phyloP scores from a whole-genome alignment of 345 rosid species.

The Viola odorata region DNA sequence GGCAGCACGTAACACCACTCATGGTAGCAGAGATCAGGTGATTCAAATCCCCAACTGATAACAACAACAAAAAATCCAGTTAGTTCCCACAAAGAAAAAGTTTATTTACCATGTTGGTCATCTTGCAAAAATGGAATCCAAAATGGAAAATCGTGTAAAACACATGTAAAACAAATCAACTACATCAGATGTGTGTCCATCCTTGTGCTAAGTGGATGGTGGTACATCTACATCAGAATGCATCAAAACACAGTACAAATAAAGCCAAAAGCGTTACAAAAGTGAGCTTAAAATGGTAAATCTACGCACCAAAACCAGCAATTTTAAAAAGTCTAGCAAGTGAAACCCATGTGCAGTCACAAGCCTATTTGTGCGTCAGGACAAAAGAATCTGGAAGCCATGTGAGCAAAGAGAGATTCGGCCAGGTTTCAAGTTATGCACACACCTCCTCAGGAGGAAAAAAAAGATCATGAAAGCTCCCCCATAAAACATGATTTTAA shows the following conservation, averaged over 20 bases:
- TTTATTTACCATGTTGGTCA: slow-evolving; percentile 3
- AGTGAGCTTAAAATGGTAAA: background rate
- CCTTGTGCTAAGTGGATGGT: no score
- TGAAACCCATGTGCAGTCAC: slow-evolving; percentile 8
- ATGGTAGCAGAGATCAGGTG: slow-evolving; percentile 60
- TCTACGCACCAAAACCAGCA: background rate
- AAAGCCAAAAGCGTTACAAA: background rate
- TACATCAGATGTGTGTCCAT: no score
- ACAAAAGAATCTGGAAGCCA: slow-evolving; percentile 1
- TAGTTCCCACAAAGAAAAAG: slow-evolving; percentile 8
- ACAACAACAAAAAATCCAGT: slow-evolving; percentile 11
- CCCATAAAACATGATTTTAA: no score
- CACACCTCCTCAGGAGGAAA: no score
- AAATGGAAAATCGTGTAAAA: no score
- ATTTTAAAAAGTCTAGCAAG: background rate
- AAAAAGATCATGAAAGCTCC: no score
- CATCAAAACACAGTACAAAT: background rate
- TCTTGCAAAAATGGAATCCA: background rate
- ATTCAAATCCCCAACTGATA: slow-evolving; percentile 68
- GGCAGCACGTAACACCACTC: slow-evolving; percentile 36
- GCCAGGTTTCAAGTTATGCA: no score
- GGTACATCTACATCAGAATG: no score
- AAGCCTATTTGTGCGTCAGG: background rate
- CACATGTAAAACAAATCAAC: background rate
- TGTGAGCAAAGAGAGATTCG: background rate